Evolutionary conservation across 768 basidiomycete genomes (phyloP).

Genomic region (Auricularia auricula-judae): DNA sequence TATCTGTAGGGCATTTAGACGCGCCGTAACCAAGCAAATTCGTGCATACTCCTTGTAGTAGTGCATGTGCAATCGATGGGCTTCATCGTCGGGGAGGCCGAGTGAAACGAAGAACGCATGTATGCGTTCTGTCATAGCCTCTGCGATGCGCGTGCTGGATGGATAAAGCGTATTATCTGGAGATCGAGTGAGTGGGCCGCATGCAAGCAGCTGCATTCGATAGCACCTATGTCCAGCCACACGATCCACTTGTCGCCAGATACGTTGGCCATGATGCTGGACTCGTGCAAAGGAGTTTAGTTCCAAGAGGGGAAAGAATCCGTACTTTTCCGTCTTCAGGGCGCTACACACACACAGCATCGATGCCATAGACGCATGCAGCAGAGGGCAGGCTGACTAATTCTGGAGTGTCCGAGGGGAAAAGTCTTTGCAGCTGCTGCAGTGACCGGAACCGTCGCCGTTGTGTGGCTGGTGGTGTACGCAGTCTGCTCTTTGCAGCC

Average conservation of each 20-base stretch:
- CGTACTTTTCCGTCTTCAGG: too few relatives aligned
- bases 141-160: not conserved
- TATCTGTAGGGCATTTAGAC: constrained; percentile 25
- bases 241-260: constrained; percentile 42
- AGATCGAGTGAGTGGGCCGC: not conserved
- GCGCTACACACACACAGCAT: too few relatives aligned
- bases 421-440: too few relatives aligned
- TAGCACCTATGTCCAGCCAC: constrained; percentile 79
- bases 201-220: constrained; percentile 8
- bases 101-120: constrained; percentile 66
- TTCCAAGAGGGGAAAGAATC: too few relatives aligned
- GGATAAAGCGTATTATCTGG: not conserved
- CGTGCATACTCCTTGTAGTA: constrained; percentile 49
- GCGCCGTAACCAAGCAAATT: not conserved
- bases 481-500: too few relatives aligned
- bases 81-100: constrained; percentile 57
- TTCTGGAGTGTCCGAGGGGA: too few relatives aligned
- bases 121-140: not conserved
- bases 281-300: too few relatives aligned
- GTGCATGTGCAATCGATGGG: constrained; percentile 51
- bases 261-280: not conserved
- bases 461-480: too few relatives aligned
- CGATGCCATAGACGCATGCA: too few relatives aligned
- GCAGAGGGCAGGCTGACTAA: too few relatives aligned
- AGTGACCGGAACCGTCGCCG: too few relatives aligned